phyloP scores from a whole-genome alignment of 129 eudicot genomes.

The Artemisia argyi region DNA sequence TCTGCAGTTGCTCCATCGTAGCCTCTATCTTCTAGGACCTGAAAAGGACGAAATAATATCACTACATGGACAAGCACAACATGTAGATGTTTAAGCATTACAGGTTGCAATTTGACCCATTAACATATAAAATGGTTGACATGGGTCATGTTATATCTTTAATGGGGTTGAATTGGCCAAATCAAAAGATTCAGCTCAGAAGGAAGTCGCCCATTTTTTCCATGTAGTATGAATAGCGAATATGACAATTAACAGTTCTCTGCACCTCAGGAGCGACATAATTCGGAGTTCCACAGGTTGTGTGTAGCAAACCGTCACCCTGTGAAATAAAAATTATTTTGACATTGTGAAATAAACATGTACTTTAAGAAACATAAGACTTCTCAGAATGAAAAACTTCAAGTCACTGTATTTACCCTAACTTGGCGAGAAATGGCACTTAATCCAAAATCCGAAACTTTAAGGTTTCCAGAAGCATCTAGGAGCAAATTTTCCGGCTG shows the following conservation, averaged over 20 bases:
- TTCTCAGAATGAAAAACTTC: neutral
- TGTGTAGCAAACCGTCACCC: conserved; percentile 90
- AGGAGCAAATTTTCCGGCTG: conserved; percentile 95
- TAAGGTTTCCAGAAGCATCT: conserved; percentile 88
- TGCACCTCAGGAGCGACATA: conserved; percentile 90
- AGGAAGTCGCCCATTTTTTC: neutral
- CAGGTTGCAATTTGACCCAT: conserved; percentile 5
- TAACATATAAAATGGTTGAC: neutral
- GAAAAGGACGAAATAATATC: neutral
- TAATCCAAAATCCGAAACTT: conserved; percentile 98
- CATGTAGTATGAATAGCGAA: neutral
- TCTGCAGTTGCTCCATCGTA: conserved; percentile 98
- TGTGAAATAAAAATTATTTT: conserved; percentile 27
- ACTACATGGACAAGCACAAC: no score
- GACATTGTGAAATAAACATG: conserved; percentile 11
- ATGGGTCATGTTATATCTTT: neutral
- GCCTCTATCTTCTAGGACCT: conserved; percentile 92
- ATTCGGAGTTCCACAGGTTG: conserved; percentile 88
- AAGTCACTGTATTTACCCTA: conserved; percentile 50
- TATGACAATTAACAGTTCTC: conserved; percentile 11
- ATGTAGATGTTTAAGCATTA: neutral
- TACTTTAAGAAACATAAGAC: neutral
- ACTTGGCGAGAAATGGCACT: conserved; percentile 96
- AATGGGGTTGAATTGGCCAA: neutral
- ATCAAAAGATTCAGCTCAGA: neutral